Evolutionary conservation across 2,329 filamentous ascomycete genomes (phyloP).

Genomic region (Hypoxylon sp.): DNA sequence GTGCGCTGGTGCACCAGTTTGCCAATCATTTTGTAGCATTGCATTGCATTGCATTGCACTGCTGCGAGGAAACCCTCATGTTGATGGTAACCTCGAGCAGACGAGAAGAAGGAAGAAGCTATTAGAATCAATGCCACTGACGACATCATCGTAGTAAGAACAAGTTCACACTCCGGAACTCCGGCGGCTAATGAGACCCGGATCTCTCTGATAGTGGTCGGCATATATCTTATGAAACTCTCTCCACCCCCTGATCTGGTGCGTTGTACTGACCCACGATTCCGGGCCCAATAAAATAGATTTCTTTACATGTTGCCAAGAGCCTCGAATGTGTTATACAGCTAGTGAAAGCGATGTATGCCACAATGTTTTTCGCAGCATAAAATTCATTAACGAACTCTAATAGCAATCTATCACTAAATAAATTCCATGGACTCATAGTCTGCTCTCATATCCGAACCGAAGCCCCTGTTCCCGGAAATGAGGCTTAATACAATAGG

Average conservation of each 20-base stretch:
- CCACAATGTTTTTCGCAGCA: slow-evolving; percentile 12
- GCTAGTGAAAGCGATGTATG: neutral
- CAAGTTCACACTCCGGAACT: slow-evolving; percentile 15
- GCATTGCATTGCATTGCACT: slow-evolving; percentile 14
- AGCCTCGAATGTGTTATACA: slow-evolving; percentile 1
- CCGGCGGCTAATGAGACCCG: slow-evolving; percentile 36
- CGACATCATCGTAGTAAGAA: slow-evolving; percentile 12
- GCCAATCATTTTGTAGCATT: slow-evolving; percentile 30
- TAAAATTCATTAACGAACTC: slow-evolving; percentile 15
- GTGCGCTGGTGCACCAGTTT: slow-evolving; percentile 24
- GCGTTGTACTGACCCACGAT: slow-evolving; percentile 21
- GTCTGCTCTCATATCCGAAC: slow-evolving; percentile 34
- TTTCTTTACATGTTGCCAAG: slow-evolving; percentile 11
- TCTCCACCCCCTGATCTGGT: slow-evolving; percentile 21
- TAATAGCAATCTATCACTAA: slow-evolving; percentile 12
- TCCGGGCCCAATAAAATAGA: slow-evolving; percentile 28
- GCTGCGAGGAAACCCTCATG: slow-evolving; percentile 14
- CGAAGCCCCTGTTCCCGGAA: slow-evolving; percentile 28
- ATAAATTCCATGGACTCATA: slow-evolving; percentile 21
- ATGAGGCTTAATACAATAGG: slow-evolving; percentile 39
- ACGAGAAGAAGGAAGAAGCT: slow-evolving; percentile 30
- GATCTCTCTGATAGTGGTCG: slow-evolving; percentile 26
- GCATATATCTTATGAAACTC: slow-evolving; percentile 27
- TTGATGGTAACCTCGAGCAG: slow-evolving; percentile 11
- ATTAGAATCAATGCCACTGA: slow-evolving; percentile 13